Evolutionary conservation across 805 yeast genomes (phyloP), one percentile per base, ranked within the genome.

Genomic region (Yarrowia porcina): DNA sequence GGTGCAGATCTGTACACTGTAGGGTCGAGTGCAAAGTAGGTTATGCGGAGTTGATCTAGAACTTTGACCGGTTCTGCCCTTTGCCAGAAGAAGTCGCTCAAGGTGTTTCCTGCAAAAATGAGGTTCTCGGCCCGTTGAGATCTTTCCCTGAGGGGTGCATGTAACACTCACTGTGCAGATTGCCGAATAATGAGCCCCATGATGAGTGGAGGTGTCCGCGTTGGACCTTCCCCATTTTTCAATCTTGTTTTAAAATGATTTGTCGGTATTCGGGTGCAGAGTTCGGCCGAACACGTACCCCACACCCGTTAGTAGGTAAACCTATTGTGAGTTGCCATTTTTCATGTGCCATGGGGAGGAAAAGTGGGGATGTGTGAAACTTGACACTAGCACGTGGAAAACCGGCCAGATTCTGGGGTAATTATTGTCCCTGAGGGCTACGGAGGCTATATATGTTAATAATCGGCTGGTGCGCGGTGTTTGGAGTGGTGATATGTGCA

Each of bases 271-370:
- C 38, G 56, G 56, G 28, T 49, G 56, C 52, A 49, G 21, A 33
- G 56, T 49, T 49, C 39, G 56, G 56, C 56, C 56, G 56, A 49
- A n/a, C n/a, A n/a, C n/a, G 39, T 49, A 49, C 56, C 56, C 56
- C 56, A 49, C 56, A 49, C 56, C 39, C 56, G 39, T 49, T 49
- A 12, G 54, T 49, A 32, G 38, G 56, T 33, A 21, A 32, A 49
- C 56, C 56, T 49, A 21, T 39, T 21, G 44, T 3, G 30, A 13
- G 20, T 15, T 7, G 15, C 28, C 30, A 49, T 32, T 49, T 45
- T 49, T 49, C 56, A 49, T 49, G 39, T 49, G 56, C 13, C 39
- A 49, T 18, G 20, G 20, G 13, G n/a, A 3, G n/a, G 15, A 15
- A 17, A 33, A n/a, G 56, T 49, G 56, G 56, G 56, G 56, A 49